Base-by-base conservation (phyloP, 148 eudicot species). In the Mesembryanthemum crystallinum region DNA sequence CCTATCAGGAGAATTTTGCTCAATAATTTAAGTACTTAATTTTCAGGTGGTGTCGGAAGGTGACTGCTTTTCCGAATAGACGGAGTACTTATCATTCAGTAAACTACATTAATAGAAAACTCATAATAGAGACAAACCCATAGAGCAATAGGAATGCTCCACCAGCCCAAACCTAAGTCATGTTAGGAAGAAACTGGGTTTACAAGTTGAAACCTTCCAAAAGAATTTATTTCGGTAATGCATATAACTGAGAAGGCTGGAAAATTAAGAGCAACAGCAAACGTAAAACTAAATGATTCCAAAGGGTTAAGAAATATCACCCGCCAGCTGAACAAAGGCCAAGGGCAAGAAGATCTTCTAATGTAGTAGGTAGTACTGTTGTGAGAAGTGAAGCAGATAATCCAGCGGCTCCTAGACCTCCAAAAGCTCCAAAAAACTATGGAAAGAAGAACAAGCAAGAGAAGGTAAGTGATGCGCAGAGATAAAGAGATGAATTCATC, bases 261-360 rank as follows among this genome's bases (percentile, higher is more conserved):
- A 60, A 64, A 52, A 20, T 5, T 29, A 51, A 20, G 42, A 67
- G 71, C 8, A 55, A 14, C 24, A 24, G 52, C 33, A 52, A 54
- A 43, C 4, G 33, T 29, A n/a, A n/a, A 64, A 49, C 18, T 23
- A 67, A 42, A 67, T n/a, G 33, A 12, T 63, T 63, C 43, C 20
- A 62, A 61, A 67, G 60, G 73, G 25, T 43, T 58, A 65, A 67
- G 75, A 67, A 18, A 67, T n/a, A 75, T 67, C 83, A 95, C 97
- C 99, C 98, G 83, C 98, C 99, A 83, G 92, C 94, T 70, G 99
- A 92, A 84, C 99, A 95, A 79, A 95, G 96, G 66, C 91, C 98
- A 69, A 95, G 93, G 78, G 99, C 99, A 71, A 95, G 97, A 84
- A 95, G 98, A 80, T 95, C 99, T 87, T 95, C 99, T 13, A 88